Percentiles rank a stretch among this genome's conserved stretches.
Conservation (phyloP, 2,329 filamentous ascomycete genomes). For the Tympanopsis confertula region DNA sequence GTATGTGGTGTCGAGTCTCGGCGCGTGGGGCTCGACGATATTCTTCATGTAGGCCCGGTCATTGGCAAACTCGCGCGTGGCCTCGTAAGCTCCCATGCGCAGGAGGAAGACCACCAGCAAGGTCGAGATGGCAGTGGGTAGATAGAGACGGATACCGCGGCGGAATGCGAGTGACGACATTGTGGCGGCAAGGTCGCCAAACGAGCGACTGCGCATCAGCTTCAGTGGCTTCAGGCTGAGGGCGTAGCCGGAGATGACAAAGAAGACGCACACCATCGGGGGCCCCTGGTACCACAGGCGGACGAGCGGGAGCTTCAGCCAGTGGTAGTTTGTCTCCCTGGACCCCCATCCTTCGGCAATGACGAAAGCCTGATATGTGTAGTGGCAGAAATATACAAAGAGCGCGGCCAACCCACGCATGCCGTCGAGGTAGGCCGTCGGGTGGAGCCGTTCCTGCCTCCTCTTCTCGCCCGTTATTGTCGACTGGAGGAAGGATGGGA, state of each 20-base stretch:
- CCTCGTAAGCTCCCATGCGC: slow-evolving; percentile 33
- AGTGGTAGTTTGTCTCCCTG: slow-evolving; percentile 27
- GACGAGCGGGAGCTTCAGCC: slow-evolving; percentile 40
- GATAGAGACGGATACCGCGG: slow-evolving; percentile 36
- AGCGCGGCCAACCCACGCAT: slow-evolving; percentile 44
- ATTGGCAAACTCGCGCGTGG: slow-evolving; percentile 30
- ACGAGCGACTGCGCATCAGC: slow-evolving; percentile 23
- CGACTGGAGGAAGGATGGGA: slow-evolving; percentile 40
- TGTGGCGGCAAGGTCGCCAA: slow-evolving; percentile 26
- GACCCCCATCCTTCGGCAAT: slow-evolving; percentile 38
- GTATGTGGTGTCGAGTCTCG: slow-evolving; percentile 19
- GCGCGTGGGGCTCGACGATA: slow-evolving; percentile 34
- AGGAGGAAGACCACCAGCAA: slow-evolving; percentile 31
- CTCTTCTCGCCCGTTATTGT: slow-evolving; percentile 25
- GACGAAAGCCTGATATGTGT: slow-evolving; percentile 37
- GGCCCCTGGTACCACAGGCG: slow-evolving; percentile 41
- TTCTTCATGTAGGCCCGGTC: slow-evolving; percentile 32
- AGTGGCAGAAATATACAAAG: slow-evolving; percentile 45
- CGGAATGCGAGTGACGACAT: slow-evolving; percentile 39
- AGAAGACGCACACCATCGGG: slow-evolving; percentile 48
- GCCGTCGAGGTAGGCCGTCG: slow-evolving; percentile 45
- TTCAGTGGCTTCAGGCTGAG: slow-evolving; percentile 41
- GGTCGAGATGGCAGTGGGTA: slow-evolving; percentile 37
- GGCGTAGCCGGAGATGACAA: slow-evolving; percentile 50
- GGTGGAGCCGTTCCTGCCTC: slow-evolving; percentile 26